A percentile compares a stretch with the other conserved stretches of the same genome.
phyloP scores from a whole-genome alignment of 768 basidiomycete genomes.

The Rhodotorula diobovata region DNA sequence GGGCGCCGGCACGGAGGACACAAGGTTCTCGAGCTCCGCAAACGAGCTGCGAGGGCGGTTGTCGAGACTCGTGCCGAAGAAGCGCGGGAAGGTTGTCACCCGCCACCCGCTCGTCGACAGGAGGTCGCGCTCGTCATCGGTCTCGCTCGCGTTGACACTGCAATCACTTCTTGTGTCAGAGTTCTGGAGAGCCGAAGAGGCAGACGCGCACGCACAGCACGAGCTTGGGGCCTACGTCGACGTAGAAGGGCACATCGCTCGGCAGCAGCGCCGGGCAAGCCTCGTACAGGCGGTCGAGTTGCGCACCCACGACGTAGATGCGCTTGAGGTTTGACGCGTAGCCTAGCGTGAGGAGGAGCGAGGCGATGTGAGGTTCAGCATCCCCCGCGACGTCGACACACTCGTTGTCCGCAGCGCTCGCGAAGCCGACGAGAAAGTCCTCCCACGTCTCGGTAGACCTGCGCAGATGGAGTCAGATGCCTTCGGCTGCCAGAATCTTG shows the following conservation, averaged over 20 bases:
- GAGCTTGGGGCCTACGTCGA: not conserved
- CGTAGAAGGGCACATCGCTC: not conserved
- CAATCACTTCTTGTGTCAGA: not conserved
- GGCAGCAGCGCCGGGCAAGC: not conserved
- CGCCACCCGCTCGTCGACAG: not conserved
- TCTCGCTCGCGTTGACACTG: slow-evolving; percentile 1
- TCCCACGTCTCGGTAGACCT: not conserved
- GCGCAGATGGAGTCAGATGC: no score
- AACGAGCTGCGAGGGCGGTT: not conserved
- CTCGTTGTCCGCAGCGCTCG: not conserved
- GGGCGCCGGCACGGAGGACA: not conserved
- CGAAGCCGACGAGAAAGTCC: not conserved
- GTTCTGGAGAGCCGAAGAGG: not conserved
- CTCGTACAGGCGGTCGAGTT: not conserved
- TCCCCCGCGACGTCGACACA: not conserved
- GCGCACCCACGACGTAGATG: not conserved
- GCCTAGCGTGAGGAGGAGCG: not conserved
- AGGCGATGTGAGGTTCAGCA: not conserved
- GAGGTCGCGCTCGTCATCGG: not conserved
- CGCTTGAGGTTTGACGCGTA: not conserved
- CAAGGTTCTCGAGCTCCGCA: not conserved
- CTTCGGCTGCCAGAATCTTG: no score
- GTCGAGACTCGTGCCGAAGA: not conserved
- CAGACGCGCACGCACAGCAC: not conserved
- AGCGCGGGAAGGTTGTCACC: not conserved